Evolutionary conservation across 345 rosid genomes (phyloP), one percentile per base, ranked within the genome.

Genomic region (Chamaenerion angustifolium): DNA sequence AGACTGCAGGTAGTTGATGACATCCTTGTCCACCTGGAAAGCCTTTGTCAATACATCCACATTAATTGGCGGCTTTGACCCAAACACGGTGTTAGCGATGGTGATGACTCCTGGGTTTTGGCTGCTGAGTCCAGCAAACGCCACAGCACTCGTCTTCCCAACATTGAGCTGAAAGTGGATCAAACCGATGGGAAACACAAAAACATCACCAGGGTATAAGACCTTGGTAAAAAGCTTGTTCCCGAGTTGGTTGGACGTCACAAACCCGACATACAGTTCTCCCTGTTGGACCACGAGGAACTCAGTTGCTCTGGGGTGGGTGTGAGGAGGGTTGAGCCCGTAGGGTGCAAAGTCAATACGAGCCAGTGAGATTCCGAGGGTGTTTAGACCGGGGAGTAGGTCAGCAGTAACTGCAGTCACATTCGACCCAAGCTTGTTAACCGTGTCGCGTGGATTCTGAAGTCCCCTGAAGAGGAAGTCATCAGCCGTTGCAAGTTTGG

Each of bases 121-220:
- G 58, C 69, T 64, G 55, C 58, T 50, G 2, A 64, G 23, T 42
- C 31, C 48, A 10, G 57, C 57, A 31, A 69, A 10, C 11, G 69
- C 66, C 16, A 64, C 48, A 0, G 61, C 73, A 8, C 37, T 16
- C 0, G 66, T 64, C 8, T 68, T 51, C 11, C 68, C 63, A 0
- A 68, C 16, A 11, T 68, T 64, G 37, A 64, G 14, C 21, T 64
- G 70, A 46, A 69, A 69, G 52, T 69, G 74, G 51, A 69, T 58
- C 12, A 54, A 23, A 10, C 70, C 70, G 0, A 65, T 45, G 1
- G 80, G 80, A 47, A 75, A 75, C 51, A 75, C 80, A 45, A 75
- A 71, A 1, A 71, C 74, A 12, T 75, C 80, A 50, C 79, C 79
- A 0, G 79, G 79, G 11, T 74, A 60, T 35, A 74, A 63, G 44